Evolutionary conservation across 257 asterid species (phyloP), one percentile per base, ranked within the genome.

Genomic region (Striga asiatica): DNA sequence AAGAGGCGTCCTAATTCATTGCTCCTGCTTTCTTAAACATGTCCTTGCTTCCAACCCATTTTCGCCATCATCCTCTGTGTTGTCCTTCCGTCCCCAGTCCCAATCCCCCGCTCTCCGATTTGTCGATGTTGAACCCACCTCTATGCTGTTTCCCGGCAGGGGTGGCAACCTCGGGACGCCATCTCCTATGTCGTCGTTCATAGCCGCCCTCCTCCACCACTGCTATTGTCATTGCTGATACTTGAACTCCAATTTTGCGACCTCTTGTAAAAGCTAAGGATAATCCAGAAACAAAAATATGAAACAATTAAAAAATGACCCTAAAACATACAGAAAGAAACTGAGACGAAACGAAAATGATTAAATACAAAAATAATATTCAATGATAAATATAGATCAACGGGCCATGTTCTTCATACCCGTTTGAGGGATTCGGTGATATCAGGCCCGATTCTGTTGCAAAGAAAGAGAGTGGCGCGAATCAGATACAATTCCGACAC

Each of bases 51-150:
- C 96, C 98, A 91, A 17, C 98, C 98, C 98, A 91, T 91, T 77
- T 84, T 91, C 3, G 98, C 98, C 98, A 91, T 91, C 98, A 91
- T 91, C 70, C 96, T 76, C 74, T 91, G 98, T 1, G 98, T 96
- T 0, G 95, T 94, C 98, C 98, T 39, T 84, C 98, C 0, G 95
- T 91, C 13, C 94, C 94, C 49, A 89, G 42, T 32, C 97, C 97
- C 62, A 89, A 68, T 1, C 97, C 97, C 6, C 94, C 94, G 47
- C 74, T 85, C 74, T 81, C 97, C 9, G 95, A 83, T 54, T 84
- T 89, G 68, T 89, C 95, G 14, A 89, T 89, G 43, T 79, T 81
- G 62, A 89, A 89, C 20, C 89, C 94, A 60, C 72, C 82, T 2
- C 82, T 38, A 66, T 80, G 2, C 61, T 83, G 39, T 62, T 67